Conservation (phyloP, 129 eudicot species). For the Pseudognaphalium luteoalbum region DNA sequence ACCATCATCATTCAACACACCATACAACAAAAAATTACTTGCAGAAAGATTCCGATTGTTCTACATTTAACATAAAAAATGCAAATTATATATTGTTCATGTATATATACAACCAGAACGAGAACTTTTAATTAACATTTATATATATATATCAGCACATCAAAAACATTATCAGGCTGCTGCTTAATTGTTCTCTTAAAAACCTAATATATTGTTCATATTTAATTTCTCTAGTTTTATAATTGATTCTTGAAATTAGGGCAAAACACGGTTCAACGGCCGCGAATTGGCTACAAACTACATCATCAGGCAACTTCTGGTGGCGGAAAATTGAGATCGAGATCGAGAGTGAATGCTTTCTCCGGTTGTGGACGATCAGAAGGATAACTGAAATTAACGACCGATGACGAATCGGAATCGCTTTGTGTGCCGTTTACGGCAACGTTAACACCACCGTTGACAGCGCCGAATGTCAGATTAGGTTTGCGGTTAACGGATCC, state of each 20-base stretch:
- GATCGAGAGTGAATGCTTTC: constrained; percentile 35
- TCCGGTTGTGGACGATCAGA: constrained; percentile 17
- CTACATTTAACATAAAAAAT: not conserved
- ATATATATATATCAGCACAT: constrained; percentile 7
- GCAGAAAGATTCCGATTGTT: constrained; percentile 3
- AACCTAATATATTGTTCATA: not conserved
- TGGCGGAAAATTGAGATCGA: constrained; percentile 60
- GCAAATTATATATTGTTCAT: not conserved
- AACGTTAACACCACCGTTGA: constrained; percentile 1
- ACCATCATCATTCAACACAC: not conserved
- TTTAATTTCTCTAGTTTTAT: not conserved
- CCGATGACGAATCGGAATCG: constrained; percentile 52
- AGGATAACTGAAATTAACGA: constrained; percentile 33
- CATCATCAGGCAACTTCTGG: constrained; percentile 45
- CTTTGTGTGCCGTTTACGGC: constrained; percentile 27
- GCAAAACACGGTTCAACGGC: not conserved
- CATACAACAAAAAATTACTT: not conserved
- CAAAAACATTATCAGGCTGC: constrained; percentile 18
- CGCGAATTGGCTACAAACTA: not conserved
- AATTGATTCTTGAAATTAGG: not conserved
- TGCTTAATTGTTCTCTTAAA: not conserved
- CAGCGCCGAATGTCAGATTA: constrained; percentile 22
- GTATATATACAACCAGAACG: not conserved
- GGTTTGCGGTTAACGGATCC: constrained; percentile 19
- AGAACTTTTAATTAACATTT: not conserved